A percentile compares a stretch with the other conserved stretches of the same genome.
These are phyloP conservation scores for Blakeslea trispora DNA, from an alignment of 371 early-diverging fungal genomes.

Conservation along the genomic window DNA sequence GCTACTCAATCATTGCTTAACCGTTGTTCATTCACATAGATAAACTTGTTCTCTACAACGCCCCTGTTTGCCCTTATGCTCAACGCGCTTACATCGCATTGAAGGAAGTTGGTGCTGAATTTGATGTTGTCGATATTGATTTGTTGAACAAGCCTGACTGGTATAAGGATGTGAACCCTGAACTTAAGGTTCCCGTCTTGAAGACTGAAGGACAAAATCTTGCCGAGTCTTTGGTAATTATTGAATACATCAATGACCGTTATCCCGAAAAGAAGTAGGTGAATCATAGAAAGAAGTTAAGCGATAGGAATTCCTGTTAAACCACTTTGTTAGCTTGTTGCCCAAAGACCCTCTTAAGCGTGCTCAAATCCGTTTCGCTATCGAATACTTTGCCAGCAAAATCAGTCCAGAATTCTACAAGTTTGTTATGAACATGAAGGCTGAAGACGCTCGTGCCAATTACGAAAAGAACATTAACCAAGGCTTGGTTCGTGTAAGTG, in stretches of 20 bases:
- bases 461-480: conserved; percentile 19
- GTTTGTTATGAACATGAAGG: conserved; percentile 20
- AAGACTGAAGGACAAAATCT: conserved; percentile 35
- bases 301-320: no score
- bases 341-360: conserved; percentile 49
- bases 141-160: conserved; percentile 65
- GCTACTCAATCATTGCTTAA: no score
- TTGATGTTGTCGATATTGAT: conserved; percentile 59
- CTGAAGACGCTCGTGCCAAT: conserved; percentile 27
- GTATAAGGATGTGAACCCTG: conserved; percentile 56
- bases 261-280: conserved; percentile 52
- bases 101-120: conserved; percentile 48
- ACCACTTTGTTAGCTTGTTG: conserved; percentile 28
- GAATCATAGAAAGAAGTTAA: neutral
- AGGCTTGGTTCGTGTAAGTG: conserved; percentile 35
- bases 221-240: conserved; percentile 55
- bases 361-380: conserved; percentile 54
- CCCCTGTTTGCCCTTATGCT: conserved; percentile 62
- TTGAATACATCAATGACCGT: conserved; percentile 51
- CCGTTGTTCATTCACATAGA: no score
- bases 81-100: conserved; percentile 63
- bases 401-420: conserved; percentile 35
- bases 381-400: conserved; percentile 54
- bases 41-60: conserved; percentile 54
- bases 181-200: conserved; percentile 56